Percentiles rank a stretch among this genome's conserved stretches.
phyloP scores from a whole-genome alignment of 2,329 filamentous ascomycete species.

The Arthrobotrys iridis region DNA sequence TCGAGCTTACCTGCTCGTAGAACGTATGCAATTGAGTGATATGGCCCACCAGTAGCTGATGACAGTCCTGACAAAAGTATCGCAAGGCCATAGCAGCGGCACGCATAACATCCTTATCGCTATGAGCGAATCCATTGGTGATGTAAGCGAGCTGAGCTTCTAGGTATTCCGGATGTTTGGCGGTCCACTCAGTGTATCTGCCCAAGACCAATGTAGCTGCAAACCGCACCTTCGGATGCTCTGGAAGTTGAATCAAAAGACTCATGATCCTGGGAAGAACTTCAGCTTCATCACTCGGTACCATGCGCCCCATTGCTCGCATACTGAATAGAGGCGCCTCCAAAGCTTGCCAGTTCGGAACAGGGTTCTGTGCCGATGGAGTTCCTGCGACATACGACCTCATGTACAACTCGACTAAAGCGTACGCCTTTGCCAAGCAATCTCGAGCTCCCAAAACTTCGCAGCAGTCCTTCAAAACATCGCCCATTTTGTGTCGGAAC shows the following conservation, averaged over 20 bases:
- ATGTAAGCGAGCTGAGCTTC: conserved; percentile 96
- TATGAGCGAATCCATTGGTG: conserved; percentile 87
- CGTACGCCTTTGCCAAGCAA: conserved; percentile 87
- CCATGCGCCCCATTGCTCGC: conserved; percentile 96
- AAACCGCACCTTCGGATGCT: conserved; percentile 97
- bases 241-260: conserved; percentile 89
- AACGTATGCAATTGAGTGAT: conserved; percentile 89
- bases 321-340: conserved; percentile 95
- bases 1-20: conserved; percentile 88
- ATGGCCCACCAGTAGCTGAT: conserved; percentile 82
- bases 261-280: conserved; percentile 93
- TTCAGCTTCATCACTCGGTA: conserved; percentile 84
- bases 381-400: conserved; percentile 70
- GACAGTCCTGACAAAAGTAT: conserved; percentile 96
- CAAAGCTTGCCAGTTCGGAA: conserved; percentile 95
- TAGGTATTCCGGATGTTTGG: conserved; percentile 89
- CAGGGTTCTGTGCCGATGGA: conserved; percentile 65
- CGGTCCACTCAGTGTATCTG: conserved; percentile 97
- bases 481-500: conserved; percentile 96
- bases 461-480: conserved; percentile 95
- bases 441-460: conserved; percentile 94
- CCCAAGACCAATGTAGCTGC: conserved; percentile 97
- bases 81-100: conserved; percentile 94
- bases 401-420: conserved; percentile 88
- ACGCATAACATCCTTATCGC: conserved; percentile 87